A percentile compares a stretch with the other conserved stretches of the same genome.
Evolutionary conservation across 2,329 filamentous ascomycete species (phyloP).

Genomic region (Purpureocillium takamizusanense): DNA sequence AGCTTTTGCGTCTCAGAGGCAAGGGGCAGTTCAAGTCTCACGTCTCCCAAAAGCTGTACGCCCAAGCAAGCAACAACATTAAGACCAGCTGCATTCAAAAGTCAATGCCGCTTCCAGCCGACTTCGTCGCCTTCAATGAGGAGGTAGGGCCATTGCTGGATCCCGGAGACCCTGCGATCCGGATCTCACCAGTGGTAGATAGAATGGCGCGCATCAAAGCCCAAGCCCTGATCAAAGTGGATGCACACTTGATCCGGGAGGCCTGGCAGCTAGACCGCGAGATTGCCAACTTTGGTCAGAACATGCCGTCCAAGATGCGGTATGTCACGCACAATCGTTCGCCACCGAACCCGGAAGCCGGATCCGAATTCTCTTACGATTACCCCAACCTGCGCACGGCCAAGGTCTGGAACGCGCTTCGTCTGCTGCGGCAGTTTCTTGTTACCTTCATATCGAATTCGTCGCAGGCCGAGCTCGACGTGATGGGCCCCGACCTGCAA

Average conservation of each 20-base stretch:
- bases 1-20: constrained; percentile 16
- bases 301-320: not conserved
- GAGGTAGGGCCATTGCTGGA: constrained; percentile 7
- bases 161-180: constrained; percentile 6
- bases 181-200: constrained; percentile 10
- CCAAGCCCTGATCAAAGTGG: not conserved
- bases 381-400: constrained; percentile 11
- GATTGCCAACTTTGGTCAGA: constrained; percentile 3
- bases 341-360: constrained; percentile 6
- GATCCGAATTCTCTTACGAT: constrained; percentile 7
- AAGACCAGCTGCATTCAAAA: constrained; percentile 16
- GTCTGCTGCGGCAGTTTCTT: constrained; percentile 15
- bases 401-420: constrained; percentile 16
- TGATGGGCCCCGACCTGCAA: not conserved
- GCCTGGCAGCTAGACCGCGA: constrained; percentile 11
- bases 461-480: not conserved
- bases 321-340: constrained; percentile 2
- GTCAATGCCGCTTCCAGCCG: constrained; percentile 9
- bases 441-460: constrained; percentile 8
- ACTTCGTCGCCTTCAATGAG: constrained; percentile 10
- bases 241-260: constrained; percentile 8
- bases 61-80: constrained; percentile 17
- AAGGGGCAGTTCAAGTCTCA: constrained; percentile 10
- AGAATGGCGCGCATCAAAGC: constrained; percentile 10
- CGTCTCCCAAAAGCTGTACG: constrained; percentile 11